Evolutionary conservation across 345 rosid species (phyloP), one percentile per base, ranked within the genome.

Genomic region (Balakata baccata): DNA sequence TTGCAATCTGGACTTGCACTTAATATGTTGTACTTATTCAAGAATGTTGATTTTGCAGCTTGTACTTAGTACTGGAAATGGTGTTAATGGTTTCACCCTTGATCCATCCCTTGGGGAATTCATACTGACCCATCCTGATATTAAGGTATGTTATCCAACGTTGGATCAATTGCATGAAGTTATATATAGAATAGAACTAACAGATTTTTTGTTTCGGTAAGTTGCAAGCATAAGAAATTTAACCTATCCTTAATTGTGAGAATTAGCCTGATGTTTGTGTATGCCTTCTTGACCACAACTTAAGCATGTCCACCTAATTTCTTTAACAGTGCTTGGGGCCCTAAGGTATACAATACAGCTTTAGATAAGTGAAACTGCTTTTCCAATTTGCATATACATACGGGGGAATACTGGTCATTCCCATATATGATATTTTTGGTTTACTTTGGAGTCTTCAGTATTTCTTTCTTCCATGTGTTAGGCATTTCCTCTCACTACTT

Each of bases 71-170:
- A 88, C 94, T 52, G 98, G 99, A 65, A 62, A 52, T 14, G 99
- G 99, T 73, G 98, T 93, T 63, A 84, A 95, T n/a, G 97, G 97
- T 3, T 95, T 95, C 84, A 93, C 99, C 68, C 86, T 95, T 16
- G 98, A 95, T 80, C 99, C 99, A n/a, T 95, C 97, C 75, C 90
- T 93, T 61, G 98, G 99, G 69, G 99, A 95, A 84, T 95, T 95
- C 88, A 90, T 95, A 71, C 88, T 95, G 45, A 95, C 99, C 68
- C 96, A 89, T 81, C 93, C 99, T n/a, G 86, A 90, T 72, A 89
- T 95, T 25, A 91, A 89, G 98, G 99, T 95, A 85, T 58, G n/a
- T 20, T 69, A 18, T 45, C 37, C 4, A 12, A 53, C 14, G n/a
- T 75, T 73, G 53, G 61, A 76, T 67, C 65, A 41, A 20, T 9